A percentile compares a stretch with the other conserved stretches of the same genome.
Conservation (phyloP, 805 yeast genomes). For the Wickerhamomyces chaumierensis region DNA sequence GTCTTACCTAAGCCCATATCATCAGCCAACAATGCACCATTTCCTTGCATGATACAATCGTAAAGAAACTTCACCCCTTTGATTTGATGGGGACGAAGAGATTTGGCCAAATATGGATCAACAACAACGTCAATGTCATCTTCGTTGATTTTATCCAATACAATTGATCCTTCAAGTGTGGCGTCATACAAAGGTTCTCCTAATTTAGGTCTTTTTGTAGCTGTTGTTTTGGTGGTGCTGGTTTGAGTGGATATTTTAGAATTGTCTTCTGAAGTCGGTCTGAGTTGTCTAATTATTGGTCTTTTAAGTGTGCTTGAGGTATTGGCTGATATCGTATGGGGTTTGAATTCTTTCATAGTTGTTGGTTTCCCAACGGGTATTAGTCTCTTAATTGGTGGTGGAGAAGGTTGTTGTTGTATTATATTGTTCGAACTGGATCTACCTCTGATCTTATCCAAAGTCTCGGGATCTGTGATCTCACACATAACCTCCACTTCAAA, state of each 20-base stretch:
- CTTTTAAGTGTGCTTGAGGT: too few relatives aligned
- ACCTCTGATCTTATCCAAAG: constrained; percentile 12
- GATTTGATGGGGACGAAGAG: constrained; percentile 73
- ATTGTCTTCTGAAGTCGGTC: neutral
- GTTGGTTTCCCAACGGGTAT: neutral
- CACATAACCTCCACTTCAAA: constrained; percentile 56
- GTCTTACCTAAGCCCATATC: constrained; percentile 97
- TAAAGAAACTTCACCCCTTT: constrained; percentile 79
- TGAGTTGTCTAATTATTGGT: neutral
- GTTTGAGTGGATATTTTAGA: neutral
- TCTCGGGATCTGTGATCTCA: constrained; percentile 22
- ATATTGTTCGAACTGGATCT: constrained; percentile 1
- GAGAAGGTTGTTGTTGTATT: neutral
- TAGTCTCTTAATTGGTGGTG: neutral
- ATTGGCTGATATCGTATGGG: too few relatives aligned
- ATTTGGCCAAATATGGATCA: constrained; percentile 42
- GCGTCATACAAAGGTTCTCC: constrained; percentile 30
- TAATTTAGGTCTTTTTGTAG: constrained; percentile 3
- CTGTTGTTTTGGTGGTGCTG: too few relatives aligned
- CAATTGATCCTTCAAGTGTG: constrained; percentile 24
- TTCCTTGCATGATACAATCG: constrained; percentile 58
- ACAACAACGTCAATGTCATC: constrained; percentile 37
- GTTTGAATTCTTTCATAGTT: neutral
- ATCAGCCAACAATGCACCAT: constrained; percentile 84
- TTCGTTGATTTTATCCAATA: constrained; percentile 24